Evolutionary conservation across 768 basidiomycete genomes (phyloP).

Genomic region (Mycena chlorophos): DNA sequence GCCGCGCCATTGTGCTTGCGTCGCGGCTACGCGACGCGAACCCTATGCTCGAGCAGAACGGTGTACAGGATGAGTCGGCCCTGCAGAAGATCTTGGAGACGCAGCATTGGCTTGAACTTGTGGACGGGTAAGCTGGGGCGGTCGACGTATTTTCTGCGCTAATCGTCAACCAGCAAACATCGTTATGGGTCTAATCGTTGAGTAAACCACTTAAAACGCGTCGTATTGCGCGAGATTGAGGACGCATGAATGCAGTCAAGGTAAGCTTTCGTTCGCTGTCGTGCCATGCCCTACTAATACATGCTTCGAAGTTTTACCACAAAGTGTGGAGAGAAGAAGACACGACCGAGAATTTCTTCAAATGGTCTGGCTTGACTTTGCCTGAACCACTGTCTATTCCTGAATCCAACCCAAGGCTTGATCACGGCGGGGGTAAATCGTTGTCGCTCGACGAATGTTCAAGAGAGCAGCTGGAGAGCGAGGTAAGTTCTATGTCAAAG

Average conservation of each 20-base stretch:
- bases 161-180: too few species aligned
- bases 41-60: slow-evolving; percentile 33
- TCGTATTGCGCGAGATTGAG: not conserved
- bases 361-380: slow-evolving; percentile 39
- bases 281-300: not conserved
- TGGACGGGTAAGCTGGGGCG: slow-evolving; percentile 52
- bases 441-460: slow-evolving; percentile 60
- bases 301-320: slow-evolving; percentile 52
- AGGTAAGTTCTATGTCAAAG: slow-evolving; percentile 36
- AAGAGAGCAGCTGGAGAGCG: slow-evolving; percentile 58
- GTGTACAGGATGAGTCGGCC: slow-evolving; percentile 24
- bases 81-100: slow-evolving; percentile 50
- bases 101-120: slow-evolving; percentile 65
- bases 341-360: slow-evolving; percentile 67
- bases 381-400: not conserved
- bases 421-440: slow-evolving; percentile 57
- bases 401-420: slow-evolving; percentile 48
- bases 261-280: slow-evolving; percentile 34
- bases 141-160: too few species aligned
- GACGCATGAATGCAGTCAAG: slow-evolving; percentile 32
- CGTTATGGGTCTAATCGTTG: slow-evolving; percentile 63
- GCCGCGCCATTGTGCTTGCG: slow-evolving; percentile 44
- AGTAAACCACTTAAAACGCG: slow-evolving; percentile 23
- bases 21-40: slow-evolving; percentile 46
- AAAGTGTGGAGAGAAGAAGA: slow-evolving; percentile 56